Evolutionary conservation across 169 alveolate species (phyloP), one percentile per base, ranked within the genome.

Genomic region (Eimeria necatrix): DNA sequence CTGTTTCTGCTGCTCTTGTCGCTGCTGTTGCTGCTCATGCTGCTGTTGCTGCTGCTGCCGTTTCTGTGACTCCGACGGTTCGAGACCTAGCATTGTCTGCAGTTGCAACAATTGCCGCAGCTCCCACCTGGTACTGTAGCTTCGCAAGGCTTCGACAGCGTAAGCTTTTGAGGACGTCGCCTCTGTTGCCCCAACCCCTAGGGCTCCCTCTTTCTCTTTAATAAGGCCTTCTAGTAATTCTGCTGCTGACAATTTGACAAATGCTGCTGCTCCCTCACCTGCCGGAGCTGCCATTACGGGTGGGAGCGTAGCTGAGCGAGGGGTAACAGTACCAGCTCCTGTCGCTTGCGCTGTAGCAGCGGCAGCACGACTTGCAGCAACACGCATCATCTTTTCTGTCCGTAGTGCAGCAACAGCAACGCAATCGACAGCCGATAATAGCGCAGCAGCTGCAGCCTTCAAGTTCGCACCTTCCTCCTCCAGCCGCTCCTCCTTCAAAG

Each of bases 351-450:
- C 91, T 32, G 91, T 41, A 51, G 91, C 91, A 16, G 52, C 76
- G 1, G 74, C 91, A 16, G 91, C 76, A 51, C 91, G 59, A 12
- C 41, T 8, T 7, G 78, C 78, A 18, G 78, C 78, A 18, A n/a
- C 78, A 68, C 78, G 78, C 12, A 56, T 49, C 48, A 22, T 4
- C 4, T 61, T 52, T 61, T 90, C 94, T 14, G 86, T 89, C 16
- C 73, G 51, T 16, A 61, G 51, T 22, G 94, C 94, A 48, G 94
- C 74, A 41, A 90, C 68, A 20, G 83, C 88, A 20, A 70, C 81
- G 49, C 94, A 90, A 48, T 90, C 94, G 18, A 90, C 56, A 9
- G 94, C 94, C 18, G 89, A 73, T 64, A 90, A 60, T 12, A 90
- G 89, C 74, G 94, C 74, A 18, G 94, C 84, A 6, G 94, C 88